These are phyloP conservation scores for Tylopilus sp. DNA, from an alignment of 1,284 basidiomycete genomes.

Conservation along the genomic window DNA sequence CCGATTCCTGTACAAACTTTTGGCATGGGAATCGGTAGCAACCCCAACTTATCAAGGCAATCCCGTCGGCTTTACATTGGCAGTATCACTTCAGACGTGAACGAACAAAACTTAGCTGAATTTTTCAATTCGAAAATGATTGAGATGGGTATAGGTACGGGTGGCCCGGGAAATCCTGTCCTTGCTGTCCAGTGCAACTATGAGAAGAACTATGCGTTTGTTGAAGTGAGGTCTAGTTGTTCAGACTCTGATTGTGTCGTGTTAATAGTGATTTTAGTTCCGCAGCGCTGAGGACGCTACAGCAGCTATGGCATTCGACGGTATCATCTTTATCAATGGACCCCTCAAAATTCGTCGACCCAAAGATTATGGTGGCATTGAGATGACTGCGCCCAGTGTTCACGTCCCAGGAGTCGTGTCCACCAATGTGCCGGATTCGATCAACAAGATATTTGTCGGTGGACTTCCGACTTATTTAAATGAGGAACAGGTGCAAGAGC, in stretches of 20 bases:
- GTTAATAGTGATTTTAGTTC: constrained; percentile 58
- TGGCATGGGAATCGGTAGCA: constrained; percentile 78
- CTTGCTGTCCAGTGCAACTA: constrained; percentile 93
- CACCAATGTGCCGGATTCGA: constrained; percentile 95
- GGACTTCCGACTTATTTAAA: constrained; percentile 93
- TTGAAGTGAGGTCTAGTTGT: constrained; percentile 62
- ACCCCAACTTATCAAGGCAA: constrained; percentile 85
- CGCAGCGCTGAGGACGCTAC: constrained; percentile 96
- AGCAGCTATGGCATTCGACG: constrained; percentile 94
- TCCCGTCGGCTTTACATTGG: constrained; percentile 94
- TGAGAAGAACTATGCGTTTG: constrained; percentile 97
- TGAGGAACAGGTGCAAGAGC: constrained; percentile 97
- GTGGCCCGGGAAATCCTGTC: constrained; percentile 84
- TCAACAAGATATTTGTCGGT: constrained; percentile 98
- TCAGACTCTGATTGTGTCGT: background rate
- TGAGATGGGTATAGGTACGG: constrained; percentile 84
- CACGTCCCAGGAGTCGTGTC: constrained; percentile 93
- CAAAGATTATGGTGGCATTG: constrained; percentile 87
- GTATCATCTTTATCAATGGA: constrained; percentile 89
- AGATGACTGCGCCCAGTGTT: constrained; percentile 59
- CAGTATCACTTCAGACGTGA: constrained; percentile 89
- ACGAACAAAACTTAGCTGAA: constrained; percentile 82
- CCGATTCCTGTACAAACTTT: constrained; percentile 80
- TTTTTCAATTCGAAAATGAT: constrained; percentile 97
- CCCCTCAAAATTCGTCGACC: constrained; percentile 94